Evolutionary conservation across 225 moss, liverwort and hornwort genomes (phyloP), one percentile per base, ranked within the genome.

Genomic region (Physcomitrium patens): DNA sequence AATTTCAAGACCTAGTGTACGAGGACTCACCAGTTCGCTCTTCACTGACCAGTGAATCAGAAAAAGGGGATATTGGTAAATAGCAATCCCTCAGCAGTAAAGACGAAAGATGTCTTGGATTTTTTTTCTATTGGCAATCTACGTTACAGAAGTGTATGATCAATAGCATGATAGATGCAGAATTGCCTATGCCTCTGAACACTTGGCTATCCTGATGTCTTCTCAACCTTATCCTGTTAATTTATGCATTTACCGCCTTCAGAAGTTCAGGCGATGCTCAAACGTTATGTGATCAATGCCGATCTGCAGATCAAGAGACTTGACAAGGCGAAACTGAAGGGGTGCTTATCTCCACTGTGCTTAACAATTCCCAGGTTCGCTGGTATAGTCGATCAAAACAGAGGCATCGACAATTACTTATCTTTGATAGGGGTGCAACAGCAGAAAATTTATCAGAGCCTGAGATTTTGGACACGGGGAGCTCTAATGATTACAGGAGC

Each of bases 31-130:
- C 76, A 68, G 54, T 48, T 63, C 55, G 48, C 54, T 68, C 48
- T 52, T 49, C 53, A 61, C 63, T 76, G 63, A 76, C 83, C 43
- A 71, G 51, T 37, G 70, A 77, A 51, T 70, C 83, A 62, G 83
- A 61, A 76, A 83, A 37, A 81, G 44, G 76, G 81, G 70, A 68
- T 83, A 50, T 68, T 89, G 73, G 80, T 76, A 66, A 74, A 83
- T 60, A 79, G 55, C 74, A 73, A 89, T 67, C 81, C 76, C 17
- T 86, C 89, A 69, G 65, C 81, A 47, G 75, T 73, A 78, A 77
- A 44, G 64, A 78, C 67, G 89, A 86, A 65, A 85, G 81, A 76
- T 83, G 81, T 57, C 83, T 82, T 45, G 83, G 83, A 83, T 76
- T 42, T 67, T 80, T 24, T 79, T 79, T 85, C 59, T 78, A 77